Base-by-base conservation (phyloP, 179 eudicot species). In the Gypsophila paniculata region DNA sequence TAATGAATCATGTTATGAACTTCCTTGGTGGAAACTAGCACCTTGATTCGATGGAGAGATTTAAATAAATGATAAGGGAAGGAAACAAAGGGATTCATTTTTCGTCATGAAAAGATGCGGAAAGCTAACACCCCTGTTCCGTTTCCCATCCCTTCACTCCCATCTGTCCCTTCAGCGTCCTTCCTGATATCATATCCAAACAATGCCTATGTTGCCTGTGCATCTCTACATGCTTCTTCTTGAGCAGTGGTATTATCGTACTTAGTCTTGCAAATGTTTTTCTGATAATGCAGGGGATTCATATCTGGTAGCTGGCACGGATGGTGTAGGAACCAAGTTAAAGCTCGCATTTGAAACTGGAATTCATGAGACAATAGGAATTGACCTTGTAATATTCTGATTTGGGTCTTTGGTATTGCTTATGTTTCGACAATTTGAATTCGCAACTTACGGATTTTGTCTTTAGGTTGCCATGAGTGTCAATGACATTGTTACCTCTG, bases 401-500 rank as follows among this genome's bases (percentile, higher is more conserved):
- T 80, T 58, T 74, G 14, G n/a, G 38, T 67, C 2, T 67, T 38
- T 10, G 66, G 26, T 72, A n/a, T 5, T 51, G 71, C 36, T 62
- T 34, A 3, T 46, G 22, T 22, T 55, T 72, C n/a, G 32, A 42
- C 6, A 36, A 18, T 13, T 58, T 0, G 5, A 23, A 6, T 17
- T 66, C 58, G 57, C 66, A 19, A 52, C 49, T 72, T 36, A 25
- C 9, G 70, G 14, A 21, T 5, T 42, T 14, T 26, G 3, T 76
- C 14, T 75, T 64, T 83, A 88, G 97, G 97, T 93, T 83, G 98
- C 98, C 12, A 93, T 93, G 98, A 93, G 97, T 79, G 98, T 93
- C 39, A 93, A 91, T 73, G 98, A 93, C 82, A 91, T 93, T 66
- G 75, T 93, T 73, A 93, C 98, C 63, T 91, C 97, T 67, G 98